A percentile compares a stretch with the other conserved stretches of the same genome.
These are phyloP conservation scores for Spergularia bocconei DNA, from an alignment of 148 eudicot species.

Conservation along the genomic window DNA sequence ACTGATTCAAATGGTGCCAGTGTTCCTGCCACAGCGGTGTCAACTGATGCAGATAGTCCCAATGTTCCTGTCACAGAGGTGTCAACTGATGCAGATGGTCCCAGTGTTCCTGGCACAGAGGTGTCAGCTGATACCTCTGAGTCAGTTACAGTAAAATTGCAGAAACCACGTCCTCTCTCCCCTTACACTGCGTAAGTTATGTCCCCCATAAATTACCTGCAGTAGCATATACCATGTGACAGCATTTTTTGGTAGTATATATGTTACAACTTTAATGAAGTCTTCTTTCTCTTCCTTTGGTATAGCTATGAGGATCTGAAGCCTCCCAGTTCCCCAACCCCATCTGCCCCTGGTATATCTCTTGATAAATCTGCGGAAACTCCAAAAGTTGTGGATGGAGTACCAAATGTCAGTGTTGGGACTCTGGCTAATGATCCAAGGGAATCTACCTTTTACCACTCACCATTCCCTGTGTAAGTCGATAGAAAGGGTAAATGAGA, in stretches of 20 bases:
- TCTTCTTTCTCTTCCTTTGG: neutral
- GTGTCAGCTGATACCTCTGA: slow-evolving; percentile 11
- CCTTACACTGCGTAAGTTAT: slow-evolving; percentile 40
- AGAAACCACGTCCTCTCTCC: slow-evolving; percentile 36
- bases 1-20: neutral
- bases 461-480: slow-evolving; percentile 58
- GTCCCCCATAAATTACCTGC: neutral
- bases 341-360: slow-evolving; percentile 43
- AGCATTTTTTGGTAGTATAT: neutral
- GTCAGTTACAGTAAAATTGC: slow-evolving; percentile 1
- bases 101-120: slow-evolving; percentile 13
- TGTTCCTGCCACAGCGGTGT: slow-evolving; percentile 11
- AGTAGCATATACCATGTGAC: neutral
- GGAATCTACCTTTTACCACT: slow-evolving; percentile 31
- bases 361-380: slow-evolving; percentile 21
- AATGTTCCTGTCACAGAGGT: too few species aligned
- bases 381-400: slow-evolving; percentile 33
- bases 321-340: slow-evolving; percentile 66
- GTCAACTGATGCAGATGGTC: too few species aligned
- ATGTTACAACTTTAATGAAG: neutral
- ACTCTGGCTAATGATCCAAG: slow-evolving; percentile 23
- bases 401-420: slow-evolving; percentile 24
- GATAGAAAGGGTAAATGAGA: neutral
- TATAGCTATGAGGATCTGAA: slow-evolving; percentile 64
- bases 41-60: neutral